These are phyloP conservation scores for Parachlorella kessleri DNA, from an alignment of 139 green algal genomes.

Conservation along the genomic window DNA sequence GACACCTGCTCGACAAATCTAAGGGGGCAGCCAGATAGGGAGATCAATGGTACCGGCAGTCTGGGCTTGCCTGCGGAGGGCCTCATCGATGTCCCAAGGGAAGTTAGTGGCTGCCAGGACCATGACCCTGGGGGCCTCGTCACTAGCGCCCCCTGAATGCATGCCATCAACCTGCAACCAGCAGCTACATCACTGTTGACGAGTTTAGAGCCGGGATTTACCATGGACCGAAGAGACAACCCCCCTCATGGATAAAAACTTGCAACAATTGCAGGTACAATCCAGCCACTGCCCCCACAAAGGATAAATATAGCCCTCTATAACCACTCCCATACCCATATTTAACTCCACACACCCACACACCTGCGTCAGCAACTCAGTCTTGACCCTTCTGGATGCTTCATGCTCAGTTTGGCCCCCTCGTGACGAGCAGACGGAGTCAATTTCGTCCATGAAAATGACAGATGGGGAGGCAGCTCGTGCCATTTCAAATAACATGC, in stretches of 20 bases:
- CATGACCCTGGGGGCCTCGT: slow-evolving; percentile 78
- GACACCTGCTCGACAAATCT: no score
- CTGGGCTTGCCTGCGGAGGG: slow-evolving; percentile 58
- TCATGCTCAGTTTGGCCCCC: slow-evolving; percentile 88
- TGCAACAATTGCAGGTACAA: no score
- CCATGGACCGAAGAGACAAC: no score
- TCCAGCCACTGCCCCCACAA: no score
- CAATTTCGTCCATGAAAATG: slow-evolving; percentile 99
- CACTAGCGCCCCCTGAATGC: slow-evolving; percentile 20
- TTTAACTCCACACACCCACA: slow-evolving; percentile 9
- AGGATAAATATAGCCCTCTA: no score
- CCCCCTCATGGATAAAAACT: no score
- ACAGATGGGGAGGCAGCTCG: slow-evolving; percentile 89
- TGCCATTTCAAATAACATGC: slow-evolving; percentile 92
- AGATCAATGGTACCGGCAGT: not conserved
- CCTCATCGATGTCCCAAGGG: slow-evolving; percentile 96
- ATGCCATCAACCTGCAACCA: slow-evolving; percentile 48
- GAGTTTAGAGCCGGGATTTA: no score
- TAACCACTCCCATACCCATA: no score
- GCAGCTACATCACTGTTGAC: no score
- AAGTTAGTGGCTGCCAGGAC: slow-evolving; percentile 97
- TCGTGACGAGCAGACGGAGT: slow-evolving; percentile 83
- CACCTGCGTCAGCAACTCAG: slow-evolving; percentile 92
- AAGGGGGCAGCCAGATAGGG: no score
- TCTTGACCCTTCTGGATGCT: slow-evolving; percentile 88